A percentile compares a stretch with the other conserved stretches of the same genome.
phyloP scores from a whole-genome alignment of 1,284 basidiomycete genomes.

The Rhodotorula sp. region DNA sequence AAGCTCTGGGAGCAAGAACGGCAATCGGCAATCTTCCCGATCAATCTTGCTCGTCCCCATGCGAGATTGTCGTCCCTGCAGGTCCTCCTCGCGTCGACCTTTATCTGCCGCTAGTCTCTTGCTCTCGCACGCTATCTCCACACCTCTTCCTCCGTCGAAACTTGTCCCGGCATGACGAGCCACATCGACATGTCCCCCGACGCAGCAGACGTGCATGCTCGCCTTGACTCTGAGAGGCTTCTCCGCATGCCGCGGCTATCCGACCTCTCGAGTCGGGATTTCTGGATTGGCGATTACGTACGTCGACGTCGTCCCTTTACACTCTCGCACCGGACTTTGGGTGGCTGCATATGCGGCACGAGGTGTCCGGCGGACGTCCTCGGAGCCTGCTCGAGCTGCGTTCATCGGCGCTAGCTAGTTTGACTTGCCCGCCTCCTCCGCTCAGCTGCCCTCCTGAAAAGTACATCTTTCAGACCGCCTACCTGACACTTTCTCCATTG shows the following conservation, averaged over 20 bases:
- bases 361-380: too few relatives aligned
- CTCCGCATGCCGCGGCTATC: constrained; percentile 1
- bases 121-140: not conserved
- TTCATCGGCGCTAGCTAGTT: too few relatives aligned
- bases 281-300: constrained; percentile 27
- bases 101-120: not conserved
- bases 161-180: not conserved
- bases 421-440: too few relatives aligned
- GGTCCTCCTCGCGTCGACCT: not conserved
- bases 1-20: not conserved
- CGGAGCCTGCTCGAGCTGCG: too few relatives aligned
- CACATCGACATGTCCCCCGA: not conserved
- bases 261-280: not conserved
- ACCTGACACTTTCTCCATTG: not conserved
- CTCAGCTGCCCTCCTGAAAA: not conserved
- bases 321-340: too few relatives aligned
- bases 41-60: not conserved
- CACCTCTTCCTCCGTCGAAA: not conserved
- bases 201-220: not conserved
- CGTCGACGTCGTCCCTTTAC: not conserved
- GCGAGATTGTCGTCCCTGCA: not conserved
- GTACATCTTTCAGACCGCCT: not conserved
- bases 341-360: too few relatives aligned
- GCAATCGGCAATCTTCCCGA: not conserved
- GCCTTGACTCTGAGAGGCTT: not conserved